phyloP scores from a whole-genome alignment of 2,329 filamentous ascomycete genomes.

The Didymosphaeria variabile region DNA sequence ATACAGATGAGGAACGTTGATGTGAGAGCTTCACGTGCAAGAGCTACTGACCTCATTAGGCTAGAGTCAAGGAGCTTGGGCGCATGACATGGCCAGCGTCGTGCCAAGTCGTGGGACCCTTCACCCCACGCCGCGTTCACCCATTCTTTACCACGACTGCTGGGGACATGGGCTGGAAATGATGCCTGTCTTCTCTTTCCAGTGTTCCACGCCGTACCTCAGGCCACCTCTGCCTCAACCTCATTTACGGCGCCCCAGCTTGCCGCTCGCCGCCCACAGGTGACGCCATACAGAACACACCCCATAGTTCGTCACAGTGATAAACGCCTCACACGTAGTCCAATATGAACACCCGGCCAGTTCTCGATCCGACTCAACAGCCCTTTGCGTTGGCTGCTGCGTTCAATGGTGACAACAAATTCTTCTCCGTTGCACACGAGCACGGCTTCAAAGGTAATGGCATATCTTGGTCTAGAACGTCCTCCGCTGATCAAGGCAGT shows the following conservation, averaged over 20 bases:
- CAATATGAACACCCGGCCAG: slow-evolving; percentile 86
- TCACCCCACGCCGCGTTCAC: slow-evolving; percentile 10
- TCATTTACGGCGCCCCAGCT: not conserved
- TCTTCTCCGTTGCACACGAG: slow-evolving; percentile 87
- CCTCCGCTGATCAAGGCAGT: slow-evolving; percentile 34
- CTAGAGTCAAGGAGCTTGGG: slow-evolving; percentile 20
- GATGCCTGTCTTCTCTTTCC: slow-evolving; percentile 21
- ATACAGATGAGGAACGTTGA: not conserved
- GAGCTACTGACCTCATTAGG: not conserved
- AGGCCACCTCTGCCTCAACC: slow-evolving; percentile 19
- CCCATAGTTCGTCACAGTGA: not conserved
- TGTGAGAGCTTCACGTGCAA: slow-evolving; percentile 5
- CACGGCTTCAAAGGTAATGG: slow-evolving; percentile 82
- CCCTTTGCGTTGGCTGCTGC: slow-evolving; percentile 81
- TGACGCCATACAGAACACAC: slow-evolving; percentile 17
- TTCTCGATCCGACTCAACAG: slow-evolving; percentile 79
- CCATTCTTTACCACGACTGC: slow-evolving; percentile 14
- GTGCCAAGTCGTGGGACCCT: not conserved
- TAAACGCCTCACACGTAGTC: not conserved
- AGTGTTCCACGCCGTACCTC: slow-evolving; percentile 25
- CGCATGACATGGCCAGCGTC: slow-evolving; percentile 25
- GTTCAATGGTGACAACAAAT: slow-evolving; percentile 86
- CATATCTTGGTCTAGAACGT: not conserved
- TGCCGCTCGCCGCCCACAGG: slow-evolving; percentile 22
- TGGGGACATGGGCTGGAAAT: slow-evolving; percentile 36